Conservation (phyloP, 2,329 filamentous ascomycete species). For the Immersiporthe knoxdaviesiana region DNA sequence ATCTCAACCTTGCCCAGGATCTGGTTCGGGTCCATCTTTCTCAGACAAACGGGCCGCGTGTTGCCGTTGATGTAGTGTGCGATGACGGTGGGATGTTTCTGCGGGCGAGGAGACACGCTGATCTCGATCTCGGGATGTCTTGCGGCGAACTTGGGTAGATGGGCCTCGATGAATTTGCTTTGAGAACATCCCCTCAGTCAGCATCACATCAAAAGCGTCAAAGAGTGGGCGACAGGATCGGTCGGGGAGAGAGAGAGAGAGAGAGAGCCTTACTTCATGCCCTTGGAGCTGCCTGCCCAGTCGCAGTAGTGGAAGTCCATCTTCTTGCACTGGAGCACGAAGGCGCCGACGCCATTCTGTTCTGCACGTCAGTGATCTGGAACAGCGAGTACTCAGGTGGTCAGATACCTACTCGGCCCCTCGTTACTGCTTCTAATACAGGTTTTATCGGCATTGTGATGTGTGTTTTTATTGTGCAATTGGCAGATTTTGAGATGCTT, state of each 20-base stretch:
- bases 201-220: constrained; percentile 7
- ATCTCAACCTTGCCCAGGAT: constrained; percentile 79
- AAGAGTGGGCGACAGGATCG: constrained; percentile 16
- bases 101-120: constrained; percentile 85
- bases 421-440: constrained; percentile 56
- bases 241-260: not conserved
- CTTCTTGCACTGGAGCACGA: constrained; percentile 95
- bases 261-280: constrained; percentile 76
- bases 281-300: constrained; percentile 87
- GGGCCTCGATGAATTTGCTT: constrained; percentile 79
- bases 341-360: constrained; percentile 94
- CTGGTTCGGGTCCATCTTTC: constrained; percentile 79
- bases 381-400: no score
- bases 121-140: constrained; percentile 89
- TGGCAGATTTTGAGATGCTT: constrained; percentile 6
- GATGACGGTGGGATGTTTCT: constrained; percentile 84
- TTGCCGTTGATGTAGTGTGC: constrained; percentile 93
- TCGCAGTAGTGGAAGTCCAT: constrained; percentile 98
- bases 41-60: constrained; percentile 83
- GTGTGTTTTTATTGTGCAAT: constrained; percentile 36
- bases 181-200: constrained; percentile 14
- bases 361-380: constrained; percentile 25
- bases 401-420: constrained; percentile 52
- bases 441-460: constrained; percentile 57
- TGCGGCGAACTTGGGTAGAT: constrained; percentile 76